phyloP scores from a whole-genome alignment of 2,329 filamentous ascomycete species.

The Leptographium galeiforme region DNA sequence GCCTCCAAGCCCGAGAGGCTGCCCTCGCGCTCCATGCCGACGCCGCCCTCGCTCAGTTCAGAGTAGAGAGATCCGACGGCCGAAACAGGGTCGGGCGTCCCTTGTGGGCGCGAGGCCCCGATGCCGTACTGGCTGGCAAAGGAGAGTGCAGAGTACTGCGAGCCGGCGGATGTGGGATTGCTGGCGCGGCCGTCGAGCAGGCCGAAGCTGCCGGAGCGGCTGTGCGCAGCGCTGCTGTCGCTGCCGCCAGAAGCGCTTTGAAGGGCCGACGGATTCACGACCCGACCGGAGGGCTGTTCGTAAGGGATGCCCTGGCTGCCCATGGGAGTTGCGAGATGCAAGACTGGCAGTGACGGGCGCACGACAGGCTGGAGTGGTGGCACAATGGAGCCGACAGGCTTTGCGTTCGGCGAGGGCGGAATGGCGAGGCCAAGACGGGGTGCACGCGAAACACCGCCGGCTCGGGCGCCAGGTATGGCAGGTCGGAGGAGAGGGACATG shows the following conservation, averaged over 20 bases:
- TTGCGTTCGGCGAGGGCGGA: constrained; percentile 70
- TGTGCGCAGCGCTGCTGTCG: constrained; percentile 66
- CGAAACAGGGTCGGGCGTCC: constrained; percentile 73
- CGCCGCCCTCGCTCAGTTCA: constrained; percentile 61
- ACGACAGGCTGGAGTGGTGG: constrained; percentile 14
- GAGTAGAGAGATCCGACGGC: constrained; percentile 79
- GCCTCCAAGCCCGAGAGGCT: constrained; percentile 66
- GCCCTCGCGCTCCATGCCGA: constrained; percentile 68
- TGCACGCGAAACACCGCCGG: constrained; percentile 46
- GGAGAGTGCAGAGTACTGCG: constrained; percentile 69
- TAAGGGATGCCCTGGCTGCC: constrained; percentile 63
- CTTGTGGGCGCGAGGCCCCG: constrained; percentile 47
- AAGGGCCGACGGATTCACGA: constrained; percentile 39
- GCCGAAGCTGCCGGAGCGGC: constrained; percentile 73
- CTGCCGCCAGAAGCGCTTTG: constrained; percentile 64
- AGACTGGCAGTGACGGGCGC: constrained; percentile 58
- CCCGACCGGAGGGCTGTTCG: constrained; percentile 42
- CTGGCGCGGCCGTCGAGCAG: constrained; percentile 61
- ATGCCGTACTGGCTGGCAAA: constrained; percentile 64
- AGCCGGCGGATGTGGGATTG: constrained; percentile 77
- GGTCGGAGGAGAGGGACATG: constrained; percentile 72
- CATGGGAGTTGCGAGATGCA: constrained; percentile 81
- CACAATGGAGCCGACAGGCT: constrained; percentile 50
- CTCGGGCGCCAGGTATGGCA: constrained; percentile 59
- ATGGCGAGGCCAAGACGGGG: constrained; percentile 82